Conservation (phyloP, 768 basidiomycete genomes). For the Melanogaster broomeanus region DNA sequence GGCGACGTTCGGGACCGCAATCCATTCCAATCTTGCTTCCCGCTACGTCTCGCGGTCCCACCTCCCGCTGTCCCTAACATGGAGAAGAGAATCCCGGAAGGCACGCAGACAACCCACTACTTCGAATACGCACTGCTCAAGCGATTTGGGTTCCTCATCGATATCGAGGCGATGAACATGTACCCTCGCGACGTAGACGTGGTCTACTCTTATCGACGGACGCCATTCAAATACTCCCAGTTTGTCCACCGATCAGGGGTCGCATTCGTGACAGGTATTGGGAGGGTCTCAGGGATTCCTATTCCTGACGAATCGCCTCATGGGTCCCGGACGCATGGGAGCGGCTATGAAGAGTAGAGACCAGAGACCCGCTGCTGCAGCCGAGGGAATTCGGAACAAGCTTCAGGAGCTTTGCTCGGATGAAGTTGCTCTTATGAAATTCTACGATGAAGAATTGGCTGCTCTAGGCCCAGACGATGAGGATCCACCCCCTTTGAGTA, state of each 20-base stretch:
- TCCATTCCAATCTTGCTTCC: slow-evolving; percentile 90
- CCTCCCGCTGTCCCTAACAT: slow-evolving; percentile 74
- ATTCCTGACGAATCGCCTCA: slow-evolving; percentile 87
- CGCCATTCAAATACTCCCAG: slow-evolving; percentile 79
- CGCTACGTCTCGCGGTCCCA: slow-evolving; percentile 72
- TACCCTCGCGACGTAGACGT: slow-evolving; percentile 85
- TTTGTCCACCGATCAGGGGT: slow-evolving; percentile 90
- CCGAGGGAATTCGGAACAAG: slow-evolving; percentile 60
- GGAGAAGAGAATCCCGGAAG: slow-evolving; percentile 67
- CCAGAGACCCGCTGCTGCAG: slow-evolving; percentile 54
- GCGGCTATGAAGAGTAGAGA: slow-evolving; percentile 55
- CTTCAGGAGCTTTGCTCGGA: slow-evolving; percentile 70
- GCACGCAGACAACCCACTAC: slow-evolving; percentile 64
- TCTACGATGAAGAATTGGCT: slow-evolving; percentile 75
- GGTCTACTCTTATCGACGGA: slow-evolving; percentile 85
- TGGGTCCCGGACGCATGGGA: slow-evolving; percentile 69
- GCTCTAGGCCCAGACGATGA: slow-evolving; percentile 45
- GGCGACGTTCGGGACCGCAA: slow-evolving; percentile 82
- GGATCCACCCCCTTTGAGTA: slow-evolving; percentile 45
- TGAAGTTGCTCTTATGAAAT: slow-evolving; percentile 48
- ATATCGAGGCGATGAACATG: slow-evolving; percentile 74
- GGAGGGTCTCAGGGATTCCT: slow-evolving; percentile 80
- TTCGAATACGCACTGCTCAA: slow-evolving; percentile 81
- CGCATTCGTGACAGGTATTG: slow-evolving; percentile 86
- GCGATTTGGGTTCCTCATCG: slow-evolving; percentile 80